Evolutionary conservation across 768 basidiomycete genomes (phyloP).

Genomic region (Leucocoprinus leucothites): DNA sequence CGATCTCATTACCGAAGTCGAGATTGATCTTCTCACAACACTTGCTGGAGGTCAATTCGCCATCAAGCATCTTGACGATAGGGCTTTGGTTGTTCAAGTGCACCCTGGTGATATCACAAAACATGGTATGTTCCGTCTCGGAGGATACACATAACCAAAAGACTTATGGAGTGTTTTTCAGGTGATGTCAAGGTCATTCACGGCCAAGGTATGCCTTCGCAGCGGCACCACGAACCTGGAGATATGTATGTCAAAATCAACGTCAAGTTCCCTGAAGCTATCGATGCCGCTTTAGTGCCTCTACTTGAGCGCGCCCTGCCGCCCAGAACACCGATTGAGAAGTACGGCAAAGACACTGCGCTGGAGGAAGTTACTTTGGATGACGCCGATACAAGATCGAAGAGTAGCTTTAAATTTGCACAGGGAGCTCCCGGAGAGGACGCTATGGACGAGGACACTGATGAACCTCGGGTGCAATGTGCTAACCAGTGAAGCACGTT

Average conservation of each 20-base stretch:
- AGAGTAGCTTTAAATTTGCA: conserved; percentile 33
- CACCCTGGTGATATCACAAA: conserved; percentile 90
- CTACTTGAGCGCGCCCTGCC: conserved; percentile 86
- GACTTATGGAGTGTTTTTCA: conserved; percentile 24
- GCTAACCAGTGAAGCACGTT: conserved; percentile 65
- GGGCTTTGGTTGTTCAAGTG: conserved; percentile 79
- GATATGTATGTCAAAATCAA: conserved; percentile 86
- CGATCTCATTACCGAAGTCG: conserved; percentile 82
- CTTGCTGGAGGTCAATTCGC: conserved; percentile 88
- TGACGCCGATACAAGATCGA: conserved; percentile 70
- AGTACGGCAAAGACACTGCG: conserved; percentile 60
- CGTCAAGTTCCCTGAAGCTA: conserved; percentile 85
- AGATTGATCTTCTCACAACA: conserved; percentile 91
- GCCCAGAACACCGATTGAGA: conserved; percentile 64
- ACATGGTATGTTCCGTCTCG: conserved; percentile 60
- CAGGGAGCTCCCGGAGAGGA: conserved; percentile 47
- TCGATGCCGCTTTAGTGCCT: conserved; percentile 64
- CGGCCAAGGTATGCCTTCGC: conserved; percentile 98
- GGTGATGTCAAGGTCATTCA: conserved; percentile 88
- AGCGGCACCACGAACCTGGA: conserved; percentile 94
- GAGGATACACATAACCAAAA: conserved; percentile 1
- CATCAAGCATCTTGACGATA: conserved; percentile 93
- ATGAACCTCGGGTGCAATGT: conserved; percentile 95
- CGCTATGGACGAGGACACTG: conserved; percentile 89
- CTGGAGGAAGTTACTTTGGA: conserved; percentile 85